A percentile compares a stretch with the other conserved stretches of the same genome.
phyloP scores from a whole-genome alignment of 2,329 filamentous ascomycete genomes.

The Colletotrichum lini region DNA sequence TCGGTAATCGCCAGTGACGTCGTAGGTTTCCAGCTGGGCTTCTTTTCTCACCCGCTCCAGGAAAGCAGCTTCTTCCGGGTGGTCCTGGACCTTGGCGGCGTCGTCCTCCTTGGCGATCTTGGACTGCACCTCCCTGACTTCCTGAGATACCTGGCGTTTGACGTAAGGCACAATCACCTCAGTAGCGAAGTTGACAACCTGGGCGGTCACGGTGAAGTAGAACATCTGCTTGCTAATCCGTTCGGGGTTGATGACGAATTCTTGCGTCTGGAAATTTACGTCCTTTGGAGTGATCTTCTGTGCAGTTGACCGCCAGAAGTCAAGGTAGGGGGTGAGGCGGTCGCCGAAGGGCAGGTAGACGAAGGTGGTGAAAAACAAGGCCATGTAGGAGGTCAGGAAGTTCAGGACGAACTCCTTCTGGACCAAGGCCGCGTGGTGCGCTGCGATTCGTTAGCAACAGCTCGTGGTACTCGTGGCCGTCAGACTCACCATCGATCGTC shows the following conservation, averaged over 20 bases:
- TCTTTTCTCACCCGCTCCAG: slow-evolving; percentile 86
- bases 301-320: slow-evolving; percentile 83
- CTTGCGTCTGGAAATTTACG: slow-evolving; percentile 74
- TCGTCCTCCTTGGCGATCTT: slow-evolving; percentile 70
- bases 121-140: slow-evolving; percentile 82
- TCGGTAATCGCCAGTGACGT: slow-evolving; percentile 90
- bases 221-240: slow-evolving; percentile 92
- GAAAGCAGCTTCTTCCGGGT: slow-evolving; percentile 84
- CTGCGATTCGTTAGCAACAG: slow-evolving; percentile 55
- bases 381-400: slow-evolving; percentile 95
- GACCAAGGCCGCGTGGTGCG: slow-evolving; percentile 86
- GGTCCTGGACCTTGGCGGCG: slow-evolving; percentile 69
- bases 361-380: slow-evolving; percentile 92
- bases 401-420: slow-evolving; percentile 96
- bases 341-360: slow-evolving; percentile 94
- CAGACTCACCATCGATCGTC: slow-evolving; percentile 75
- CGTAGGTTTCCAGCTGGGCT: slow-evolving; percentile 85
- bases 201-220: slow-evolving; percentile 95
- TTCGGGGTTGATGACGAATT: slow-evolving; percentile 86
- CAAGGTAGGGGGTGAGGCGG: slow-evolving; percentile 86
- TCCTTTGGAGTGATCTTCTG: slow-evolving; percentile 82
- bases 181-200: slow-evolving; percentile 87
- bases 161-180: slow-evolving; percentile 89
- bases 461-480: not conserved
- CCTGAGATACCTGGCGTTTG: slow-evolving; percentile 83